Base-by-base conservation (phyloP, 768 basidiomycete species). In the Baorangia bicolor region DNA sequence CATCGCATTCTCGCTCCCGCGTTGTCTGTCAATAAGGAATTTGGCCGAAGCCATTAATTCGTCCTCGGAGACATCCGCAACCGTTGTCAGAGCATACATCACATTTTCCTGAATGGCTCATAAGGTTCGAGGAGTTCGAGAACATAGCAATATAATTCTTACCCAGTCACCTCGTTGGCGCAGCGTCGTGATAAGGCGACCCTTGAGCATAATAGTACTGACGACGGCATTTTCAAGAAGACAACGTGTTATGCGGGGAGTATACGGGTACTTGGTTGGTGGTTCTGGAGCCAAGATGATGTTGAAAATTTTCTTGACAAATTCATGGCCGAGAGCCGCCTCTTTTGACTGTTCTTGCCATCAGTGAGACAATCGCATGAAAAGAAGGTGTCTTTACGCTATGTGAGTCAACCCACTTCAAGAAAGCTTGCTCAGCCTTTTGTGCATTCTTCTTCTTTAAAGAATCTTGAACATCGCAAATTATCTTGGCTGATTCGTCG, bases 141-240 rank as follows among this genome's bases (percentile, higher is more conserved):
- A 12, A 20, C 9, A 25, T 0, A 10, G 28, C 12, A 25, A 38
- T 3, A 38, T 2, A 37, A 45, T 49, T 63, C 78, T 52, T 64
- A 84, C 91, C 90, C 91, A 93, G 63, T 92, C 91, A 40, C 76
- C 74, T 55, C 77, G 78, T 49, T 76, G 67, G 43, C 77, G 73
- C 33, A 93, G 69, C 2, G 75, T 75, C 10, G 74, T 73, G 35
- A 92, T 62, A 18, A 92, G 68, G 3, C 83, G 85, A 13, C 78
- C 81, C 7, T 81, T 72, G 11, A 89, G 63, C 87, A 91, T 89
- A 28, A 74, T 77, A 40, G 81, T 77, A 52, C 79, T 83, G 14
- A 90, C 79, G 2, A 80, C 74, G 4, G 77, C 72, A 49, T 73
- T 75, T 64, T 83, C 75, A 5, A 93, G 73, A n/a, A 92, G 75